A percentile compares a stretch with the other conserved stretches of the same genome.
Evolutionary conservation across 352 stramenopile species (phyloP).

Genomic region (Saprolegnia diclina): DNA sequence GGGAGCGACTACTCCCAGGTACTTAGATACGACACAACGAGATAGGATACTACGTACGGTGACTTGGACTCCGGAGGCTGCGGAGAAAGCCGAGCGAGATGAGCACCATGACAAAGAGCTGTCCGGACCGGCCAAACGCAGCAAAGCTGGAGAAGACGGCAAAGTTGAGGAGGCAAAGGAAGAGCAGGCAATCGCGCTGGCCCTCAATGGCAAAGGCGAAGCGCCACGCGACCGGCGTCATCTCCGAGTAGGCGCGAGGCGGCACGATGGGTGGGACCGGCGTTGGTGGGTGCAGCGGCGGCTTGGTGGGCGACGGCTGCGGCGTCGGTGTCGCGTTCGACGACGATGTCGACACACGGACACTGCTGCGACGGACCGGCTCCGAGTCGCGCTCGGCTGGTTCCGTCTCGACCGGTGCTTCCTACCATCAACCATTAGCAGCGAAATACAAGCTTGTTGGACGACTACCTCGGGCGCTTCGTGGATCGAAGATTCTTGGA

Average conservation of each 20-base stretch:
- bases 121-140: slow-evolving; percentile 14
- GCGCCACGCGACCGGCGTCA: neutral
- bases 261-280: slow-evolving; percentile 29
- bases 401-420: neutral
- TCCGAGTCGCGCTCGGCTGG: slow-evolving; percentile 26
- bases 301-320: slow-evolving; percentile 27
- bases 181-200: slow-evolving; percentile 3
- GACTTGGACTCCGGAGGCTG: neutral
- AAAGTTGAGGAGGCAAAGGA: slow-evolving; percentile 15
- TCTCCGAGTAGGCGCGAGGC: neutral
- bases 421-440: neutral
- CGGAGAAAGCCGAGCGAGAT: slow-evolving; percentile 16
- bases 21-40: neutral
- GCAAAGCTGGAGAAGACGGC: neutral
- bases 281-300: slow-evolving; percentile 12
- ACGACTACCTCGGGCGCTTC: slow-evolving; percentile 3
- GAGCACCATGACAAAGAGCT: slow-evolving; percentile 16
- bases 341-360: neutral
- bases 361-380: slow-evolving; percentile 17
- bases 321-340: slow-evolving; percentile 31
- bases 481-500: slow-evolving; percentile 45
- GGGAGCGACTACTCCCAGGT: neutral
- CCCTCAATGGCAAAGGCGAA: slow-evolving; percentile 10
- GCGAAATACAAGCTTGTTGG: neutral
- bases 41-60: neutral